A percentile compares a stretch with the other conserved stretches of the same genome.
Evolutionary conservation across 1,284 basidiomycete species (phyloP).

Genomic region (Naganishia cerealis): DNA sequence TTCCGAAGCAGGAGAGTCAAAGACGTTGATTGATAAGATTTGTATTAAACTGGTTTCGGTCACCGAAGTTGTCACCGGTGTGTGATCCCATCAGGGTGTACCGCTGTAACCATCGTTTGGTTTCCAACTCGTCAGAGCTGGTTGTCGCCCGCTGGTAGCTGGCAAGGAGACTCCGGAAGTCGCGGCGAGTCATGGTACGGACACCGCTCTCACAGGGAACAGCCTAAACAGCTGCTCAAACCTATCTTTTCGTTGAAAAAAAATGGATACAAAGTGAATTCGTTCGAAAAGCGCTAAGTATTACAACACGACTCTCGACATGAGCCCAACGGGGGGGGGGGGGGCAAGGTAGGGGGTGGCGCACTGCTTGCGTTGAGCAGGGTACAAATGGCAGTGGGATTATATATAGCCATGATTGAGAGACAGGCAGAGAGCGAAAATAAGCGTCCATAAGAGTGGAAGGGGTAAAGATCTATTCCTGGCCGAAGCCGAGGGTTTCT

Average conservation of each 20-base stretch:
- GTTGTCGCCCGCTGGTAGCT: too few relatives aligned
- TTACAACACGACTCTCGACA: constrained; percentile 14
- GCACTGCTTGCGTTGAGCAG: constrained; percentile 16
- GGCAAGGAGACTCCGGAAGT: too few relatives aligned
- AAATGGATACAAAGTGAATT: constrained; percentile 23
- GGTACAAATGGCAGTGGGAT: constrained; percentile 12
- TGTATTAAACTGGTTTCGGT: not conserved
- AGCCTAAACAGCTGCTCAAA: not conserved
- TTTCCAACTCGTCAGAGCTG: too few relatives aligned
- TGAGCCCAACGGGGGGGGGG: not conserved
- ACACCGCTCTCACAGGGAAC: too few relatives aligned
- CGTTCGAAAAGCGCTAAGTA: not conserved
- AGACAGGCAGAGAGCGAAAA: not conserved
- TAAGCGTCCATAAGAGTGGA: constrained; percentile 8
- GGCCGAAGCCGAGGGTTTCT: constrained; percentile 59
- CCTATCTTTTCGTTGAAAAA: constrained; percentile 16
- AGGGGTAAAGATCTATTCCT: constrained; percentile 41
- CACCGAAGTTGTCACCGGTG: too few relatives aligned
- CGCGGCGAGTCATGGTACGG: too few relatives aligned
- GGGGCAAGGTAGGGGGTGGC: not conserved
- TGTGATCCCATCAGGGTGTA: not conserved
- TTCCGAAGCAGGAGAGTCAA: constrained; percentile 16
- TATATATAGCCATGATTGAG: not conserved
- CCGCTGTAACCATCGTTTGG: not conserved
- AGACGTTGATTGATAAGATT: not conserved